Evolutionary conservation across 2,329 filamentous ascomycete genomes (phyloP).

Genomic region (Talaromyces pinophilus): DNA sequence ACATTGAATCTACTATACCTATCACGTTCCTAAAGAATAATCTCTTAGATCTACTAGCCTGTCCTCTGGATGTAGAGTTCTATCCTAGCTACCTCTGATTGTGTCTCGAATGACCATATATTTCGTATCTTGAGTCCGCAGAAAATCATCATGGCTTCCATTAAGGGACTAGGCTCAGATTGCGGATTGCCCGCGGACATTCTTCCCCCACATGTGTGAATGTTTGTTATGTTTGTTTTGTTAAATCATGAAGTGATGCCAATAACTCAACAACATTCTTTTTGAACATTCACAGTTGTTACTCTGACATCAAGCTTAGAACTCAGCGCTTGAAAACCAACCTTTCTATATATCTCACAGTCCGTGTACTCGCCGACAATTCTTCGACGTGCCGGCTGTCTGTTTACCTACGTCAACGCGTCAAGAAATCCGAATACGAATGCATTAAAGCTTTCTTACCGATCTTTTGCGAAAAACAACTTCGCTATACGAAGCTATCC

Average conservation of each 20-base stretch:
- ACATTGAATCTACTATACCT: background rate
- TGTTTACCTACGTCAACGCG: constrained; percentile 7
- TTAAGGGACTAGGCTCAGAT: constrained; percentile 4
- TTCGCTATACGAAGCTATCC: background rate
- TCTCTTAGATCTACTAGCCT: background rate
- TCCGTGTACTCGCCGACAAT: no score
- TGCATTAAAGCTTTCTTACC: background rate
- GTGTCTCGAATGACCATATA: background rate
- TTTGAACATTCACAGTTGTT: background rate
- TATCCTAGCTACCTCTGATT: background rate
- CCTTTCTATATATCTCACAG: no score
- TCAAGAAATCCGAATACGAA: background rate
- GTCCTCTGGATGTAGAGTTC: background rate
- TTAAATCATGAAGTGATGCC: background rate
- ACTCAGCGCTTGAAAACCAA: no score
- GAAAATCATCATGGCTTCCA: background rate
- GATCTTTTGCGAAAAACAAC: no score
- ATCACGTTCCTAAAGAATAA: background rate
- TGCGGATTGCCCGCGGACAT: background rate
- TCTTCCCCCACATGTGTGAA: constrained; percentile 5
- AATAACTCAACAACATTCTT: background rate
- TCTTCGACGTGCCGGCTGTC: background rate
- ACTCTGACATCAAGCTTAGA: background rate
- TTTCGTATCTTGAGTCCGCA: background rate
- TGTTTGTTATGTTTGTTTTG: constrained; percentile 8